phyloP scores from a whole-genome alignment of 2,329 filamentous ascomycete genomes.

The Claviceps maximensis region DNA sequence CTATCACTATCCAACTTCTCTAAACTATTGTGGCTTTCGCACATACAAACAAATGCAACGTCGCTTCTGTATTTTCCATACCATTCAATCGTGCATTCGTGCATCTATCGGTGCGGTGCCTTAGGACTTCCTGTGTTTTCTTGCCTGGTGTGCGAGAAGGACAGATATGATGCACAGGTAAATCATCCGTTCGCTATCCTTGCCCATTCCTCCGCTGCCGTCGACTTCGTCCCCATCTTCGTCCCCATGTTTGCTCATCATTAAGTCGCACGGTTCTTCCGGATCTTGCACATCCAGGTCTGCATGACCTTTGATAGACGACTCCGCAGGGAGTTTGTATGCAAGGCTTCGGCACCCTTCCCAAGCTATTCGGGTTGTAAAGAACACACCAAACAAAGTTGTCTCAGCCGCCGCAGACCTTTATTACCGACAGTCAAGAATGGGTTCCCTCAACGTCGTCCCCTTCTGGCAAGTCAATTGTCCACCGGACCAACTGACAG shows the following conservation, averaged over 20 bases:
- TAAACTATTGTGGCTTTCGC: too few relatives aligned
- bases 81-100: background rate
- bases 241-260: background rate
- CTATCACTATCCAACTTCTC: too few relatives aligned
- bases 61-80: background rate
- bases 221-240: too few relatives aligned
- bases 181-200: background rate
- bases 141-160: background rate
- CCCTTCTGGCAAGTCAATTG: constrained; percentile 82
- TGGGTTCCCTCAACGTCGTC: constrained; percentile 22
- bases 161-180: background rate
- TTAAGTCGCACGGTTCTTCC: background rate
- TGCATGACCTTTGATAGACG: background rate
- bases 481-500: constrained; percentile 44
- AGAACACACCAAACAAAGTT: background rate
- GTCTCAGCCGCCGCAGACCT: background rate
- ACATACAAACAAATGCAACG: background rate
- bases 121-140: too few relatives aligned
- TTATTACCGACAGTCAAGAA: constrained; percentile 8
- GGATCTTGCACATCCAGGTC: background rate
- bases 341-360: background rate
- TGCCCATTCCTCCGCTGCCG: too few relatives aligned
- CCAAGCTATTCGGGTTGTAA: background rate
- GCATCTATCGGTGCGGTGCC: too few relatives aligned
- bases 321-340: background rate